A percentile compares a stretch with the other conserved stretches of the same genome.
Conservation (phyloP, 2,329 filamentous ascomycete species). For the Pestalotiopsis sp. region DNA sequence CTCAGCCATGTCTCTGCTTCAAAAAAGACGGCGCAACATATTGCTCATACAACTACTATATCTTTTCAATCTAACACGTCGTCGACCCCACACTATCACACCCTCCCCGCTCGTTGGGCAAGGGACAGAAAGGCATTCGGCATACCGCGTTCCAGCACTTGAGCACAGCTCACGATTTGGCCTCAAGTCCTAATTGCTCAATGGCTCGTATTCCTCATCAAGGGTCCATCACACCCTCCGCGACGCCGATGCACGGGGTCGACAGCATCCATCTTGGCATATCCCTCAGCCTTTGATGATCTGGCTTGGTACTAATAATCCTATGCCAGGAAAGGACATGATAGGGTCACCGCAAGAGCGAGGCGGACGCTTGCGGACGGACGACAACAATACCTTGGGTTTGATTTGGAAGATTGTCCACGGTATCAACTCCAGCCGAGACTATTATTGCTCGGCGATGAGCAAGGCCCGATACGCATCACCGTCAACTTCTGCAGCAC, state of each 20-base stretch:
- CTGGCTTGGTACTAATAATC: not conserved
- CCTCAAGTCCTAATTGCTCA: constrained; percentile 24
- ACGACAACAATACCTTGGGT: not conserved
- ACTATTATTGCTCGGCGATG: too few species aligned
- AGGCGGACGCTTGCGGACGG: not conserved
- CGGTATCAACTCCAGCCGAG: not conserved
- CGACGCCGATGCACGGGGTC: constrained; percentile 20
- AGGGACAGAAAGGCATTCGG: not conserved
- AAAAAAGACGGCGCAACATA: not conserved
- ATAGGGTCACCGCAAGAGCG: not conserved
- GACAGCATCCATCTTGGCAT: not conserved
- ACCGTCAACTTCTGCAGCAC: too few species aligned
- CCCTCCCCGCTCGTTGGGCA: constrained; percentile 4
- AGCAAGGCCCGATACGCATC: too few species aligned
- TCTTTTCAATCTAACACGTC: not conserved
- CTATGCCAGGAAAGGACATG: not conserved
- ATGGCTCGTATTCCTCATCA: constrained; percentile 26
- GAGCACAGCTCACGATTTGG: constrained; percentile 8
- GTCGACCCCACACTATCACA: constrained; percentile 9
- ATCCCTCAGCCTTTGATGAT: not conserved
- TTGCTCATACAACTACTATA: not conserved
- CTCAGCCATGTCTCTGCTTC: not conserved
- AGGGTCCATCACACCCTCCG: constrained; percentile 16
- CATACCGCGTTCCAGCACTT: not conserved
- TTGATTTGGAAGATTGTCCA: not conserved